Base-by-base conservation (phyloP, 805 yeast species). In the Hanseniaspora occidentalis region DNA sequence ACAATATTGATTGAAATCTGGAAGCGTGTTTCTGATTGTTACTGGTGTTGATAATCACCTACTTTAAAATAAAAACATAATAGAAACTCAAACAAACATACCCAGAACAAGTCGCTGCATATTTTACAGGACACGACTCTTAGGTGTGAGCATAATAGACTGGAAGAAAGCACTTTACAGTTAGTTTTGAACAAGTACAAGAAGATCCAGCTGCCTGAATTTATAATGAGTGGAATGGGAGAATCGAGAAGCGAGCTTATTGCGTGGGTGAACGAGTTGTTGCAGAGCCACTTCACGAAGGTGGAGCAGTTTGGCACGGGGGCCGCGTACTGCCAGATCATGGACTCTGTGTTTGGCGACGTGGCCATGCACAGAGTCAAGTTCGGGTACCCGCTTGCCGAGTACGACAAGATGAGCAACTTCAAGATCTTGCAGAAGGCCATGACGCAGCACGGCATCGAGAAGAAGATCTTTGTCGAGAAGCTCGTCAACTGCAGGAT, bases 231-330 rank as follows among this genome's bases (percentile, higher is more conserved):
- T 35, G 54, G 54, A 16, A 50, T 73, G 48, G 84, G 84, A 4
- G 94, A 83, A 51, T 83, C 95, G 6, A 75, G 97, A 50, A 75
- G 79, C 35, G 96, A 85, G 50, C 69, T 92, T 14, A 62, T 92
- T 42, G 71, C 70, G 41, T 92, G 97, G 97, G 67, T 92, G 48
- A 89, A 89, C 53, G 67, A 72, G 34, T 70, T 83, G 3, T 66
- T 85, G 36, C 71, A 71, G 35, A 60, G 86, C 33, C 66, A 76
- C 46, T 74, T 83, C 51, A 67, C 75, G 27, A 84, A 82, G 55
- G 80, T 92, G 1, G 98, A 92, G 56, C 88, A 88, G 59, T 79
- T 96, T 55, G 99, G 99, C 14, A 75, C 82, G 2, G 99, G 99
- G 2, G 96, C 96, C 1, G 89, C 85, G 1, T 89, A 84, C 57